A percentile compares a stretch with the other conserved stretches of the same genome.
Conservation (phyloP, 805 yeast genomes). For the Teunomyces pallodes region DNA sequence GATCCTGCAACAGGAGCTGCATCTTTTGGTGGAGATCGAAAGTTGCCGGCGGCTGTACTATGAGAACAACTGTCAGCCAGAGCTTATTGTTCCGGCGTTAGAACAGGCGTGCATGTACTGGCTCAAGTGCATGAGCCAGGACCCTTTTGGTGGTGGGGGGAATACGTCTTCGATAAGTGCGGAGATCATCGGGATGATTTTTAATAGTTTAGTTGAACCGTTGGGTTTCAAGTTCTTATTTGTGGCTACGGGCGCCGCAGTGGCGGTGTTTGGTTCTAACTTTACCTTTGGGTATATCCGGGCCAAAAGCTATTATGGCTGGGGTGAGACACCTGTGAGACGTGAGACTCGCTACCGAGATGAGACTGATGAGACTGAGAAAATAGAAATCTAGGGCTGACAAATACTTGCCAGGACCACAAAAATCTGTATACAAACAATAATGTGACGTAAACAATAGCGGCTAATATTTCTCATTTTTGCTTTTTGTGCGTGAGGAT, state of each 20-base stretch:
- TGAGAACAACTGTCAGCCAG: constrained; percentile 58
- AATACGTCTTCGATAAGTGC: constrained; percentile 57
- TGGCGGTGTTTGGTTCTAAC: constrained; percentile 54
- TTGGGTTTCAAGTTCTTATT: constrained; percentile 58
- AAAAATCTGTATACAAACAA: too few relatives aligned
- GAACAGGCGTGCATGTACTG: constrained; percentile 56
- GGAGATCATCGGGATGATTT: constrained; percentile 56
- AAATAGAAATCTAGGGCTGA: too few relatives aligned
- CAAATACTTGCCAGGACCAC: too few relatives aligned
- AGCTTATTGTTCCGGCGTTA: constrained; percentile 56
- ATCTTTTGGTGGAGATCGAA: constrained; percentile 49
- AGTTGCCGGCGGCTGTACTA: constrained; percentile 51
- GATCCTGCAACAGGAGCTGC: constrained; percentile 46
- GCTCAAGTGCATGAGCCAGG: constrained; percentile 65
- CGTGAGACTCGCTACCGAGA: background rate
- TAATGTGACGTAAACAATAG: too few relatives aligned
- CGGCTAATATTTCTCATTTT: too few relatives aligned
- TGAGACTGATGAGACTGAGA: too few relatives aligned
- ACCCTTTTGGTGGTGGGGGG: constrained; percentile 46
- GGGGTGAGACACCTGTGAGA: background rate
- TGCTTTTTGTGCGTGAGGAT: too few relatives aligned
- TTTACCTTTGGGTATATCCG: constrained; percentile 66
- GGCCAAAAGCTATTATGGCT: constrained; percentile 49
- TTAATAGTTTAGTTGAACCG: constrained; percentile 67
- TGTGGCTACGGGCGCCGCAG: constrained; percentile 40